Evolutionary conservation across 345 rosid genomes (phyloP).

Genomic region (Boechera stricta): DNA sequence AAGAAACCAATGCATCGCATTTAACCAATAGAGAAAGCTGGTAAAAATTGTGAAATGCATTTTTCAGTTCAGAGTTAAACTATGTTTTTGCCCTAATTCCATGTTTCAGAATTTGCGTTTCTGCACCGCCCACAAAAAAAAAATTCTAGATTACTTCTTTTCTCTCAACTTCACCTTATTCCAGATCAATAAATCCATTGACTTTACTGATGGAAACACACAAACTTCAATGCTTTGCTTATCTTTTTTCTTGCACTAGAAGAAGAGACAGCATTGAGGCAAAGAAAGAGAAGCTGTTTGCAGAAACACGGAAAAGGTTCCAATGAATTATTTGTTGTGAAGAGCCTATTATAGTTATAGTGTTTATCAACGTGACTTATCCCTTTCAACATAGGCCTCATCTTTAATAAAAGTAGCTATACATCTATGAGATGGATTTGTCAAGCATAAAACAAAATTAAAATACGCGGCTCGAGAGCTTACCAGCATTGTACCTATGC

Average conservation of each 20-base stretch:
- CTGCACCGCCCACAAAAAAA: too few relatives aligned
- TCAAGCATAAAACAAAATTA: background rate
- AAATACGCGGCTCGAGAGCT: constrained; percentile 2
- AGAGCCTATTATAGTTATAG: background rate
- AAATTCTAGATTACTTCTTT: background rate
- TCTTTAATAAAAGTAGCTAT: background rate
- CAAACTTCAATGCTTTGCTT: background rate
- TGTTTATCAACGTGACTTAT: background rate
- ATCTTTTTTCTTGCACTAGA: background rate
- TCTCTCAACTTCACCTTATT: background rate
- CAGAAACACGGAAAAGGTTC: background rate
- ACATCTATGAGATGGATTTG: constrained; percentile 1
- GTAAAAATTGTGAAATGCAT: background rate
- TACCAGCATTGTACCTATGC: constrained; percentile 93
- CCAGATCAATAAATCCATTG: background rate
- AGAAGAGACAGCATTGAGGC: background rate
- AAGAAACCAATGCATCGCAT: background rate
- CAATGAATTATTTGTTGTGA: background rate
- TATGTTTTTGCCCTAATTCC: background rate
- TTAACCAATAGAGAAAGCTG: background rate
- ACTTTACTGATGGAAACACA: too few relatives aligned
- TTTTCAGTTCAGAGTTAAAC: background rate
- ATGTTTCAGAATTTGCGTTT: background rate
- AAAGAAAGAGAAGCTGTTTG: background rate
- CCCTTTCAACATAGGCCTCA: background rate